A percentile compares a stretch with the other conserved stretches of the same genome.
These are phyloP conservation scores for Phytophthora constricta DNA, from an alignment of 352 stramenopile species.

Conservation along the genomic window DNA sequence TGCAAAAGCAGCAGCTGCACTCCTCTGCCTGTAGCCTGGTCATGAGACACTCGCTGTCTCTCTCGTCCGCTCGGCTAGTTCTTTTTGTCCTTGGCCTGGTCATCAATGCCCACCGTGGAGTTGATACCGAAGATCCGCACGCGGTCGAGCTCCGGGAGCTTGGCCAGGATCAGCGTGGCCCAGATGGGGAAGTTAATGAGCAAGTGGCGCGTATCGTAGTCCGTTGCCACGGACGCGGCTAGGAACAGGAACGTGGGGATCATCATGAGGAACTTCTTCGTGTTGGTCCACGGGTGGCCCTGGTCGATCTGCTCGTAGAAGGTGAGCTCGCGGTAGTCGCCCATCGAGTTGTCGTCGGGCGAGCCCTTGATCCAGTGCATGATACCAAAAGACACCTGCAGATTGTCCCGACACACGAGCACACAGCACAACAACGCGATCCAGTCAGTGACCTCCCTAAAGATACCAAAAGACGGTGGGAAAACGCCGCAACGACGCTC, in stretches of 20 bases:
- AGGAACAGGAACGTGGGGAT: conserved; percentile 93
- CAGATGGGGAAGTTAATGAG: conserved; percentile 94
- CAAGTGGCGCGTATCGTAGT: conserved; percentile 89
- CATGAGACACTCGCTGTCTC: conserved; percentile 1
- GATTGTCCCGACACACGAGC: too few species aligned
- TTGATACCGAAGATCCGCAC: conserved; percentile 97
- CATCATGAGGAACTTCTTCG: conserved; percentile 95
- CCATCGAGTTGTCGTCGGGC: conserved; percentile 92
- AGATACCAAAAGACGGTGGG: conserved; percentile 7
- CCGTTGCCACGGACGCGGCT: conserved; percentile 82
- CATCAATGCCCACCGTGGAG: conserved; percentile 95
- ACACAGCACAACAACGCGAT: conserved; percentile 13
- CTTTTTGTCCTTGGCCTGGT: conserved; percentile 70
- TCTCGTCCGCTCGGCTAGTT: conserved; percentile 27
- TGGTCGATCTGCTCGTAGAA: conserved; percentile 97
- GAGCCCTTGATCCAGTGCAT: conserved; percentile 97
- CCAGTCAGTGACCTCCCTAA: conserved; percentile 17
- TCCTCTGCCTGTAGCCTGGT: conserved; percentile 6
- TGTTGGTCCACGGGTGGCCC: conserved; percentile 90
- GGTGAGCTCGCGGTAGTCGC: conserved; percentile 94
- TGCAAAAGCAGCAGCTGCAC: conserved; percentile 9
- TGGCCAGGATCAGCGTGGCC: conserved; percentile 91
- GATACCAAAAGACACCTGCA: conserved; percentile 91
- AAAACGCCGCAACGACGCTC: background rate
- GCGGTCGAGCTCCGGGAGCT: conserved; percentile 94